Evolutionary conservation across 2,329 filamentous ascomycete species (phyloP).

Genomic region (Herpotrichia juniperi): DNA sequence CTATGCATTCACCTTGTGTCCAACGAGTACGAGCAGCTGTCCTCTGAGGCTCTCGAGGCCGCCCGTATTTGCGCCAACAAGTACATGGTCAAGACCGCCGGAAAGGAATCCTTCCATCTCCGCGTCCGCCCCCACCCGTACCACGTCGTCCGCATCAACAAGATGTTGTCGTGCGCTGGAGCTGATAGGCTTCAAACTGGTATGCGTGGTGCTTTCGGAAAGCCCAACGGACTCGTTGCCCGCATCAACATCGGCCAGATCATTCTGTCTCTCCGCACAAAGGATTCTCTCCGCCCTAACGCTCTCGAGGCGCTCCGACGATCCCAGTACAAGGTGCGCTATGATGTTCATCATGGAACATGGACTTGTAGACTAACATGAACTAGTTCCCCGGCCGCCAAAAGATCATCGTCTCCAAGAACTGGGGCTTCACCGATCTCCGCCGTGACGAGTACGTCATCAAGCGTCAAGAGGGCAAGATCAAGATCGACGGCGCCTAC

Average conservation of each 20-base stretch:
- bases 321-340: conserved; percentile 87
- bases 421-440: conserved; percentile 99
- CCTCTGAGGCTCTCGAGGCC: conserved; percentile 98
- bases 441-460: conserved; percentile 96
- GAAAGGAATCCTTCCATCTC: conserved; percentile 75
- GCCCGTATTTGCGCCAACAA: conserved; percentile 99
- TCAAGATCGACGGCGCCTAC: conserved; percentile 98
- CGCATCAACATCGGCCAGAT: conserved; percentile 99
- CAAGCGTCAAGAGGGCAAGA: conserved; percentile 89
- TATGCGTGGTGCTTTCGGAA: conserved; percentile 99
- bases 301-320: conserved; percentile 99
- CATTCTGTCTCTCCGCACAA: conserved; percentile 94
- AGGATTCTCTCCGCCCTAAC: conserved; percentile 88
- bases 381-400: conserved; percentile 92
- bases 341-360: neutral
- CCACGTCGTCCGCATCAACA: conserved; percentile 99
- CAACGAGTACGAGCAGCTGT: conserved; percentile 99
- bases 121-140: conserved; percentile 90
- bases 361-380: neutral
- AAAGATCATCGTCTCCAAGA: conserved; percentile 99
- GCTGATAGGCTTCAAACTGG: conserved; percentile 99
- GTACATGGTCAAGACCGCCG: conserved; percentile 74
- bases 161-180: conserved; percentile 99
- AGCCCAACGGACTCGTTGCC: conserved; percentile 98
- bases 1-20: conserved; percentile 97